phyloP scores from a whole-genome alignment of 257 asterid species.

The Agastache rugosa region DNA sequence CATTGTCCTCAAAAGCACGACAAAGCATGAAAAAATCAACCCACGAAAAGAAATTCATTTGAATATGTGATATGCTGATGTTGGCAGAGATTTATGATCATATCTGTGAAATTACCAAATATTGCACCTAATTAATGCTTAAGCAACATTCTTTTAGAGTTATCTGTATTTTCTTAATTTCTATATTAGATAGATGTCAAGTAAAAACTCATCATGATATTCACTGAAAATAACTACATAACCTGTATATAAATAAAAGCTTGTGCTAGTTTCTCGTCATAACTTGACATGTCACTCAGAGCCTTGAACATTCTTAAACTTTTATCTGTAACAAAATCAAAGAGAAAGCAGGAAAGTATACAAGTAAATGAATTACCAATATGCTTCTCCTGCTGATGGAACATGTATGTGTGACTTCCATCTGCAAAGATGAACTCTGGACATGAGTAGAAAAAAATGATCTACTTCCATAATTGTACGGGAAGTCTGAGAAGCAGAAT shows the following conservation, averaged over 20 bases:
- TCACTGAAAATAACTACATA: constrained; percentile 7
- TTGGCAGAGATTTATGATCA: constrained; percentile 4
- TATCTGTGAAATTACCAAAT: background rate
- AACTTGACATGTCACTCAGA: constrained; percentile 1
- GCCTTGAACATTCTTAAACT: background rate
- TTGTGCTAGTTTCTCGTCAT: constrained; percentile 1
- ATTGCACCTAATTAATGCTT: background rate
- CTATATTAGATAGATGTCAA: background rate
- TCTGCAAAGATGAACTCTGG: constrained; percentile 56
- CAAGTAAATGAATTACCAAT: constrained; percentile 58
- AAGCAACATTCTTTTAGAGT: background rate
- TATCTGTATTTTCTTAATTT: background rate
- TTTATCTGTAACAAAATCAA: background rate
- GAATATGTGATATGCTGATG: constrained; percentile 4
- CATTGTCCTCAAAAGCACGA: constrained; percentile 19
- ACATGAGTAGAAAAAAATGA: constrained; percentile 12
- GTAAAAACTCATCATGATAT: constrained; percentile 15
- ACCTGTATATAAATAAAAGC: background rate
- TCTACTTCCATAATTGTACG: constrained; percentile 19
- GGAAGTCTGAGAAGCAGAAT: constrained; percentile 28
- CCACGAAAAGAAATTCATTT: background rate
- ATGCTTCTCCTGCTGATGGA: constrained; percentile 87
- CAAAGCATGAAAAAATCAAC: background rate
- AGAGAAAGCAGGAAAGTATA: constrained; percentile 22
- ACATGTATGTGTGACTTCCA: constrained; percentile 90